phyloP scores from a whole-genome alignment of 176 grass and related monocot genomes.

The Musa itinerans region DNA sequence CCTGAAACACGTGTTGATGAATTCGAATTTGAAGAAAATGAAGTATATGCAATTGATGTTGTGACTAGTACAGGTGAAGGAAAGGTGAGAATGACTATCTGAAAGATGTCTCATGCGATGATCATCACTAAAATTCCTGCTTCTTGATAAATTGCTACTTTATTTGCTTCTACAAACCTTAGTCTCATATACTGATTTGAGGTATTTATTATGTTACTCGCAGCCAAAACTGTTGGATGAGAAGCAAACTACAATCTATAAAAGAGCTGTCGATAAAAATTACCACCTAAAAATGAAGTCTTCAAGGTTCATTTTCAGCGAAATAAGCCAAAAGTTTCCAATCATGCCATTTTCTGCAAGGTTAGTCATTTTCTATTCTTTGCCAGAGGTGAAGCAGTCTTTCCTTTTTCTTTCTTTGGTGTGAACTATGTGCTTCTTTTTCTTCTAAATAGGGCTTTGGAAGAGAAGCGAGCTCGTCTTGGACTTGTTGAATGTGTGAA shows the following conservation, averaged over 20 bases:
- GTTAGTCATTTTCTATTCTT: constrained; percentile 20
- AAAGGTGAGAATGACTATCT: constrained; percentile 36
- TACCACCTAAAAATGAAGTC: constrained; percentile 99
- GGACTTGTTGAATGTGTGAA: constrained; percentile 97
- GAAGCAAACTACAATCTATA: constrained; percentile 99
- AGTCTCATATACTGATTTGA: neutral
- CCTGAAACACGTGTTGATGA: constrained; percentile 96
- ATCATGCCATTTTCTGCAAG: constrained; percentile 98
- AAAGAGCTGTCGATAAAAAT: constrained; percentile 95
- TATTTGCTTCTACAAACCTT: too few species aligned
- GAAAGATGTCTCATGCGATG: too few species aligned
- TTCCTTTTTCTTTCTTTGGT: neutral
- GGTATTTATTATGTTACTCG: constrained; percentile 5
- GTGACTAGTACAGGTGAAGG: constrained; percentile 94
- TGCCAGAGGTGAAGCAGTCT: neutral
- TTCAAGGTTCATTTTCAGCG: constrained; percentile 96
- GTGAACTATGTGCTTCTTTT: neutral
- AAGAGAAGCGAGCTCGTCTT: constrained; percentile 89
- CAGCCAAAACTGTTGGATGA: constrained; percentile 95
- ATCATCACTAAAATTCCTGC: too few species aligned
- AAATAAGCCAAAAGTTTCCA: constrained; percentile 96
- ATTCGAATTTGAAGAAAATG: constrained; percentile 99
- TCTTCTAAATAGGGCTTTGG: constrained; percentile 53
- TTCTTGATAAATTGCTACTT: too few species aligned
- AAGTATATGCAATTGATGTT: constrained; percentile 96